These are phyloP conservation scores for Phytophthora sp. DNA, from an alignment of 352 stramenopile genomes.

Conservation along the genomic window DNA sequence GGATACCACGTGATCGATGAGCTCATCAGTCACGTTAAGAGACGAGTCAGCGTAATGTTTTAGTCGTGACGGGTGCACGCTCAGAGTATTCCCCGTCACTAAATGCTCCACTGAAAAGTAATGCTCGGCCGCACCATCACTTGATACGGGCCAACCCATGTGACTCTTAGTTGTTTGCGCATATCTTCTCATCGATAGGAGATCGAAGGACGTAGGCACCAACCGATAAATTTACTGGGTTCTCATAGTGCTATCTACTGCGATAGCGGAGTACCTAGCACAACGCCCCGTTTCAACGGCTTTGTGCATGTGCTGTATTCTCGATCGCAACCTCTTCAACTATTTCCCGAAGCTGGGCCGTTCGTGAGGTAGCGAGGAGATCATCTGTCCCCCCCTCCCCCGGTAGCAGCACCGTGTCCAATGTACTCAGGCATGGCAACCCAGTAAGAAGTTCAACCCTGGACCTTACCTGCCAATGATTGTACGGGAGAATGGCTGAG, in stretches of 20 bases:
- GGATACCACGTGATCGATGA: not conserved
- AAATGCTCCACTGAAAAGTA: slow-evolving; percentile 10
- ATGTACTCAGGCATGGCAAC: not conserved
- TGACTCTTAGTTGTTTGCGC: not conserved
- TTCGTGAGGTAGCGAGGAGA: not conserved
- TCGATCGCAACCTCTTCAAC: not conserved
- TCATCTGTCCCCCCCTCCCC: not conserved
- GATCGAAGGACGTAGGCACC: not conserved
- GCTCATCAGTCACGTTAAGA: not conserved
- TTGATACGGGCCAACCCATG: not conserved
- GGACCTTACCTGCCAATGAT: not conserved
- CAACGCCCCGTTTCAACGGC: not conserved
- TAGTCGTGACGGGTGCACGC: slow-evolving; percentile 3
- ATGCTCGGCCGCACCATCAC: not conserved
- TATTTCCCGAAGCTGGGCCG: not conserved
- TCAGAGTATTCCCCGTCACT: not conserved
- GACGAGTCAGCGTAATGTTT: slow-evolving; percentile 9
- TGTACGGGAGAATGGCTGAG: not conserved
- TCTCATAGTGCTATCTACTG: not conserved
- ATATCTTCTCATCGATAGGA: not conserved
- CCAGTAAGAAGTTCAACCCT: not conserved
- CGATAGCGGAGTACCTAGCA: not conserved
- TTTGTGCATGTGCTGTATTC: not conserved
- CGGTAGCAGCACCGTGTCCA: not conserved
- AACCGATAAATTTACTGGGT: not conserved